phyloP scores from a whole-genome alignment of 495 filamentous ascomycete species.

The Trichoderma reesei region DNA sequence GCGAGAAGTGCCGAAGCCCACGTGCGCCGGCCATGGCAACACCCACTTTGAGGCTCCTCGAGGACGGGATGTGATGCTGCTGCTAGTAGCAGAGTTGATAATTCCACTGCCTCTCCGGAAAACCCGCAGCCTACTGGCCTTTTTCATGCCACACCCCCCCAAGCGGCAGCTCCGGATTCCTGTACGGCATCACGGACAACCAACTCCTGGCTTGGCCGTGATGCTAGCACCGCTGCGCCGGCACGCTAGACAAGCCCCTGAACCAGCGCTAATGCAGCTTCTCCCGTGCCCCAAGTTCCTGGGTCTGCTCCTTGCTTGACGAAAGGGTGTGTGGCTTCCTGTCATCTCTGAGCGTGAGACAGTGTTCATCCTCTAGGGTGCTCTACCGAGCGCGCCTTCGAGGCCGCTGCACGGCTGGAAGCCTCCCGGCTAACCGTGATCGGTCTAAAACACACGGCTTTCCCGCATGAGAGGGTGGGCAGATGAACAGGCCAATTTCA shows the following conservation, averaged over 20 bases:
- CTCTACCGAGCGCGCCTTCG: background rate
- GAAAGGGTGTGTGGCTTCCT: background rate
- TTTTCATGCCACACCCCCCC: background rate
- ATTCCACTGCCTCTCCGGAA: background rate
- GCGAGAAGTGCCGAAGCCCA: background rate
- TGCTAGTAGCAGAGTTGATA: background rate
- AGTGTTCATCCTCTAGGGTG: background rate
- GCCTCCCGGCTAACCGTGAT: background rate
- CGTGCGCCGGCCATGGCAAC: background rate
- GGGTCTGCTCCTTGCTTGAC: background rate
- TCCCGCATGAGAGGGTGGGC: too few relatives aligned
- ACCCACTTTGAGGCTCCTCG: background rate
- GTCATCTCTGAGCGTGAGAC: background rate
- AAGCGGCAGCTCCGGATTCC: background rate
- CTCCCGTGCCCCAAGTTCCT: conserved; percentile 1
- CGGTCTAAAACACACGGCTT: background rate
- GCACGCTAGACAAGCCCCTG: conserved; percentile 1
- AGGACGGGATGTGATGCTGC: background rate
- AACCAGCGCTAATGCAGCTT: background rate
- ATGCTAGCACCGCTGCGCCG: conserved; percentile 1
- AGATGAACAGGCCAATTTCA: too few relatives aligned
- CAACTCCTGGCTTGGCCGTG: background rate
- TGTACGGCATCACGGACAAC: background rate
- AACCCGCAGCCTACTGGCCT: background rate
- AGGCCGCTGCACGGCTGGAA: background rate